These are phyloP conservation scores for Mycena crocata DNA, from an alignment of 768 basidiomycete species.

Conservation along the genomic window DNA sequence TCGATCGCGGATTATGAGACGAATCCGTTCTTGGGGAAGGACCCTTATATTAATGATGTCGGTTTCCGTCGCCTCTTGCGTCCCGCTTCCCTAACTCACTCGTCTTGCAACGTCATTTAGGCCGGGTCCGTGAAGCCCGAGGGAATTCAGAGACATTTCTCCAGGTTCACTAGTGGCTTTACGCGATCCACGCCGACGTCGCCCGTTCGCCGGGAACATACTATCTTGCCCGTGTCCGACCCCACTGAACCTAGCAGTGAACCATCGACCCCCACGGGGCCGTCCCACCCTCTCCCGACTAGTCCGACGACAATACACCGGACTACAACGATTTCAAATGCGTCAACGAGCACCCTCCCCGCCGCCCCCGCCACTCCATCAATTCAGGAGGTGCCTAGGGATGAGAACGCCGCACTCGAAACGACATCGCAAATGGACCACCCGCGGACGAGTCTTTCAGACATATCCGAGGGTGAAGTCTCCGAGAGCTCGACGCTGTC, in stretches of 20 bases:
- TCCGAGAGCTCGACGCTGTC: conserved; percentile 29
- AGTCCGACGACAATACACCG: conserved; percentile 18
- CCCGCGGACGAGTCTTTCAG: conserved; percentile 27
- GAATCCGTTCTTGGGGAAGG: conserved; percentile 28
- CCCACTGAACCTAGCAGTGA: neutral
- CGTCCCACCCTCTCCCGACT: neutral
- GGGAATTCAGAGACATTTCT: conserved; percentile 22
- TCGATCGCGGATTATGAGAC: conserved; percentile 31
- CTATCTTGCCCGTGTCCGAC: neutral
- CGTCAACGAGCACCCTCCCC: conserved; percentile 26
- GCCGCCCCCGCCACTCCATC: neutral
- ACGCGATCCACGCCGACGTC: conserved; percentile 32
- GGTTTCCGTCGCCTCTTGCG: conserved; percentile 5
- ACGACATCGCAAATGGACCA: conserved; percentile 27
- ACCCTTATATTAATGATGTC: conserved; percentile 10
- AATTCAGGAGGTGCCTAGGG: conserved; percentile 1
- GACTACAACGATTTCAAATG: too few relatives aligned
- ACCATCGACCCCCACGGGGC: conserved; percentile 23
- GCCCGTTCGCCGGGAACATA: conserved; percentile 14
- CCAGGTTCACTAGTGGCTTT: conserved; percentile 25
- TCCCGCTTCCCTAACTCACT: conserved; percentile 17
- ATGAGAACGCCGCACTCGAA: conserved; percentile 13
- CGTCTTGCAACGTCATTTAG: conserved; percentile 15
- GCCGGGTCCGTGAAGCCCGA: conserved; percentile 18
- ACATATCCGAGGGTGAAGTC: conserved; percentile 30